Evolutionary conservation across 2,329 filamentous ascomycete genomes (phyloP), one percentile per base, ranked within the genome.

Genomic region (Aspergillus jensenii): DNA sequence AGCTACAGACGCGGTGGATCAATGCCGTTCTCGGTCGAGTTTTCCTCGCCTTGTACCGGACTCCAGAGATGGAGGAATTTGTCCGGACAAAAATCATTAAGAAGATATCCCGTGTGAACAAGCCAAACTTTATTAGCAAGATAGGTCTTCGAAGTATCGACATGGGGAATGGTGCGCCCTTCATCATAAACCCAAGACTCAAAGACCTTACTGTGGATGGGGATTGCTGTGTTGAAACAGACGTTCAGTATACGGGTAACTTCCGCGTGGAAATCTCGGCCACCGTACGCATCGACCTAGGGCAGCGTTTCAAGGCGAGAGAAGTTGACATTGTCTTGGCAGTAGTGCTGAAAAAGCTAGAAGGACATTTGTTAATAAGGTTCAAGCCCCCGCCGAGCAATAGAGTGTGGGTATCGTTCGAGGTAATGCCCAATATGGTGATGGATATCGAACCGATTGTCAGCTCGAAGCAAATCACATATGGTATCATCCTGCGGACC

Each of bases 341-440:
- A 3, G 90, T 92, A 3, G 89, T 95, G 1, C 74, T 97, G 56
- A 93, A 90, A 71, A 90, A 88, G 66, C 79, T 98, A 1, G 90
- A 96, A 67, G 95, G 95, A 0, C 93, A 96, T 67, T 76, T 90
- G 46, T 78, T 96, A 31, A 82, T 97, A 68, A 90, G 91, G 68
- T 87, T 98, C 74, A 99, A 99, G 74, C 91, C 95, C 6, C 91
- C 93, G 15, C 95, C 95, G 0, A 97, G 92, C 74, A 99, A 99
- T 72, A 86, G 95, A 41, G 74, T 96, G n/a, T 99, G 95, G 95
- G 86, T 98, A 65, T 89, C 92, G 1, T 99, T 99, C 70, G 90
- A 96, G 71, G 87, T 87, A n/a, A 90, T 92, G 82, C 95, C 95
- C 17, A 93, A 93, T 70, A 89, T 99, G 79, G 92, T 96, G 61